These are phyloP conservation scores for Juncus effusus DNA, from an alignment of 176 grass and related monocot genomes.

Conservation along the genomic window DNA sequence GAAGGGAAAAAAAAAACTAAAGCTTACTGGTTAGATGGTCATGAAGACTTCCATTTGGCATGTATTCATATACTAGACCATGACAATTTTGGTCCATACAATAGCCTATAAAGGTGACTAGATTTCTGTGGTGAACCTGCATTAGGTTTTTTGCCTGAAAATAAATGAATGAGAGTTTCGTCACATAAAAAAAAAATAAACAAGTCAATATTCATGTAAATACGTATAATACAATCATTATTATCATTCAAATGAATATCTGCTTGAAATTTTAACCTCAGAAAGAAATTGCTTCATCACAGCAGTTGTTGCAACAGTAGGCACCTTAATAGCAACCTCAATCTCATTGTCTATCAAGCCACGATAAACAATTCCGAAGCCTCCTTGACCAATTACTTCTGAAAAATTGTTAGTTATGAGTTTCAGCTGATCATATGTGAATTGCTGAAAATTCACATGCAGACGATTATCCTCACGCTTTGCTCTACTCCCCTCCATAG, in stretches of 20 bases:
- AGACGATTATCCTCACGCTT: background rate
- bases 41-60: conserved; percentile 25
- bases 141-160: conserved; percentile 30
- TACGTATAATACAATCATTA: too few relatives aligned
- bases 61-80: conserved; percentile 32
- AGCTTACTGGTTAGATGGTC: conserved; percentile 22
- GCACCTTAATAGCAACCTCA: conserved; percentile 41
- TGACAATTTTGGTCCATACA: conserved; percentile 28
- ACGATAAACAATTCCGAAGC: conserved; percentile 32
- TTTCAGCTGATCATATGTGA: conserved; percentile 28
- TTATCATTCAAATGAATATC: too few relatives aligned
- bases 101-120: conserved; percentile 35
- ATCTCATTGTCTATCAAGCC: conserved; percentile 24
- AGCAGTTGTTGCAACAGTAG: background rate
- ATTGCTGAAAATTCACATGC: background rate
- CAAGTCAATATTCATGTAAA: too few relatives aligned
- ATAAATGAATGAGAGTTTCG: too few relatives aligned
- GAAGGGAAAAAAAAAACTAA: conserved; percentile 7
- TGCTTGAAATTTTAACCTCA: conserved; percentile 35
- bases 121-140: conserved; percentile 34
- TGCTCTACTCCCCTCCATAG: too few relatives aligned
- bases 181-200: too few relatives aligned
- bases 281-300: conserved; percentile 32
- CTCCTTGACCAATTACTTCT: conserved; percentile 31
- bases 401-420: conserved; percentile 33